Evolutionary conservation across 441 rosid genomes (phyloP).

Genomic region (Mallotus japonicus): DNA sequence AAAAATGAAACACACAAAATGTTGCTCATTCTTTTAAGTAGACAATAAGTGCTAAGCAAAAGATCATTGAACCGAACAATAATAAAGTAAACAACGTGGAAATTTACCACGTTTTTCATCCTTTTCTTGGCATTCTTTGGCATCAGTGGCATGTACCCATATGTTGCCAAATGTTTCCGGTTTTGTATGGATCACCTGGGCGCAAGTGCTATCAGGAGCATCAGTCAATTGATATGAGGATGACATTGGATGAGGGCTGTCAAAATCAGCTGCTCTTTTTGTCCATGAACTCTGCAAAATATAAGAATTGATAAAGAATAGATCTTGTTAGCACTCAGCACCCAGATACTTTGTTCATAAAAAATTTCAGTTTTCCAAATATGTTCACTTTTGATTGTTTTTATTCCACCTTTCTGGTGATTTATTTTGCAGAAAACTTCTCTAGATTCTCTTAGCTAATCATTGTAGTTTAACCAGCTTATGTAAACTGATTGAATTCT

Average conservation of each 20-base stretch:
- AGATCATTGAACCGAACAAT: not conserved
- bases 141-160: slow-evolving; percentile 26
- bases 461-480: no score
- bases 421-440: no score
- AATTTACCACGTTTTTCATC: slow-evolving; percentile 41
- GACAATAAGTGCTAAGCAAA: not conserved
- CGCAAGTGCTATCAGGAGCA: slow-evolving; percentile 70
- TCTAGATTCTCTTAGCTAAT: no score
- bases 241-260: slow-evolving; percentile 47
- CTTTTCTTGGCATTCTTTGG: slow-evolving; percentile 33
- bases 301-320: not conserved
- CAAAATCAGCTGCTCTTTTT: slow-evolving; percentile 46
- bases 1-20: slow-evolving; percentile 6
- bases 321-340: not conserved
- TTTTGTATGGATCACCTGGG: slow-evolving; percentile 54
- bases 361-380: not conserved
- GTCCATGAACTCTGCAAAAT: slow-evolving; percentile 64
- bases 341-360: not conserved
- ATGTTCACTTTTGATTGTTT: no score
- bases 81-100: not conserved
- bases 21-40: not conserved
- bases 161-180: slow-evolving; percentile 43
- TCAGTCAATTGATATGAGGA: slow-evolving; percentile 36
- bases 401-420: no score
- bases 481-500: no score